Percentiles rank a stretch among this genome's conserved stretches.
These are phyloP conservation scores for Chaetomium sp. DNA, from an alignment of 2,329 filamentous ascomycete species.

Conservation along the genomic window DNA sequence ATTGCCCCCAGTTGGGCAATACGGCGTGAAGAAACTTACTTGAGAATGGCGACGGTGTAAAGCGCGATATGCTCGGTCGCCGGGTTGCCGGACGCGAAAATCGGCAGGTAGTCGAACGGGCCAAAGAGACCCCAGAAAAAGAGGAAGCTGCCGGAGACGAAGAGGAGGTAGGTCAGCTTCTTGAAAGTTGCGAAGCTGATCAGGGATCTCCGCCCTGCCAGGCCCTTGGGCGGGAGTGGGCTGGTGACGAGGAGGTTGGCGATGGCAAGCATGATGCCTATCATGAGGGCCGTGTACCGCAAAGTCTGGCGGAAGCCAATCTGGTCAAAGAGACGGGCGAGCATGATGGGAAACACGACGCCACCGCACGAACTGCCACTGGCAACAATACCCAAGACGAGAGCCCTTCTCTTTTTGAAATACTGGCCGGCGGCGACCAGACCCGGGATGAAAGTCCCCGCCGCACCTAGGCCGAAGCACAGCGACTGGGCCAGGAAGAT, in stretches of 20 bases:
- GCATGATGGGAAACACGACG: constrained; percentile 16
- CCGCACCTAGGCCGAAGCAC: constrained; percentile 13
- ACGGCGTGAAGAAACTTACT: neutral
- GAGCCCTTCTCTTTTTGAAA: constrained; percentile 7
- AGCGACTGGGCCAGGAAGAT: constrained; percentile 14
- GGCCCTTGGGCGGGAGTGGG: constrained; percentile 7
- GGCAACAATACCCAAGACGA: constrained; percentile 6
- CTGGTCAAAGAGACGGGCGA: constrained; percentile 16
- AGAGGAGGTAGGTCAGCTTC: constrained; percentile 11
- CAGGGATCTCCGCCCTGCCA: constrained; percentile 1
- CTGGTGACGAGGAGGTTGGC: constrained; percentile 12
- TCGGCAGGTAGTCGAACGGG: constrained; percentile 17
- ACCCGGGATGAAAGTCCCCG: constrained; percentile 10
- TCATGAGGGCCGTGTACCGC: constrained; percentile 14
- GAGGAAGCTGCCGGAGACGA: constrained; percentile 14
- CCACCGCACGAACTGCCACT: constrained; percentile 14
- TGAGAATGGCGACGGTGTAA: constrained; percentile 14
- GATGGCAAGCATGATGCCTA: constrained; percentile 14
- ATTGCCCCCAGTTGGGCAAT: neutral
- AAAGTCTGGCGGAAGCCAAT: constrained; percentile 15
- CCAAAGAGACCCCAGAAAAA: constrained; percentile 19
- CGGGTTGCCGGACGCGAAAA: neutral
- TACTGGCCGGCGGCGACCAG: constrained; percentile 11
- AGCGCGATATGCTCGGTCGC: neutral
- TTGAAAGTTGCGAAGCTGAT: constrained; percentile 9